Evolutionary conservation across 2,329 filamentous ascomycete genomes (phyloP).

Genomic region (Intubia oerlemansii): DNA sequence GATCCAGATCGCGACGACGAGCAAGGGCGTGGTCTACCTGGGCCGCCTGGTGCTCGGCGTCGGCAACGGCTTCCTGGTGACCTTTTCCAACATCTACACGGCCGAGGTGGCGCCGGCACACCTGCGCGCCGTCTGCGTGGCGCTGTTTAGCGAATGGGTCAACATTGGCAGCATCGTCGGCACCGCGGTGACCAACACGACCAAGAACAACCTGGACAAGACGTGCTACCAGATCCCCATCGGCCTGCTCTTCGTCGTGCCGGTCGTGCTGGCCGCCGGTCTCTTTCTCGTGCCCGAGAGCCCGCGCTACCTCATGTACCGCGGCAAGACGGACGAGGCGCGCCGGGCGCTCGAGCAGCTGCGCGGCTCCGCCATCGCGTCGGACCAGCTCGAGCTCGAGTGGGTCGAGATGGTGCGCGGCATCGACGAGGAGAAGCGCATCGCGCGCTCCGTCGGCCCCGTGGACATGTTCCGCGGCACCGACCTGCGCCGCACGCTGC

Average conservation of each 20-base stretch:
- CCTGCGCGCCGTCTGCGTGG: constrained; percentile 9
- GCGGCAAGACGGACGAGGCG: constrained; percentile 10
- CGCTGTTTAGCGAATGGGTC: constrained; percentile 8
- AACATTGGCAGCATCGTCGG: constrained; percentile 8
- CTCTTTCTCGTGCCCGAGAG: constrained; percentile 24
- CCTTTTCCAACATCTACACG: constrained; percentile 24
- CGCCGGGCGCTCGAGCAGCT: constrained; percentile 12
- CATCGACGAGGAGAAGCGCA: constrained; percentile 17
- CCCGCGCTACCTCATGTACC: constrained; percentile 20
- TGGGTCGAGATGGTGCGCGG: constrained; percentile 19
- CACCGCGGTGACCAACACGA: constrained; percentile 5
- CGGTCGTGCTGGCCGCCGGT: constrained; percentile 11
- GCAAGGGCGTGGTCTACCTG: constrained; percentile 19
- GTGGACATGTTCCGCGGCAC: constrained; percentile 20
- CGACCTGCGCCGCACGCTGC: constrained; percentile 24
- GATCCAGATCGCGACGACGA: constrained; percentile 20
- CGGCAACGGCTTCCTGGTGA: constrained; percentile 22
- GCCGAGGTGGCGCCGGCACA: constrained; percentile 25
- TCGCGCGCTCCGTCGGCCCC: constrained; percentile 12
- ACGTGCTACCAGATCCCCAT: constrained; percentile 8
- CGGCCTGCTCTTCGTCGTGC: constrained; percentile 7
- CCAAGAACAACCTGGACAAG: constrained; percentile 4
- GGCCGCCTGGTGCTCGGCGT: constrained; percentile 22
- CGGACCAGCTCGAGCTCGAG: constrained; percentile 16
- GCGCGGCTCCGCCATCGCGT: constrained; percentile 11